Evolutionary conservation across 768 basidiomycete species (phyloP).

Genomic region (Tulasnella sp.): DNA sequence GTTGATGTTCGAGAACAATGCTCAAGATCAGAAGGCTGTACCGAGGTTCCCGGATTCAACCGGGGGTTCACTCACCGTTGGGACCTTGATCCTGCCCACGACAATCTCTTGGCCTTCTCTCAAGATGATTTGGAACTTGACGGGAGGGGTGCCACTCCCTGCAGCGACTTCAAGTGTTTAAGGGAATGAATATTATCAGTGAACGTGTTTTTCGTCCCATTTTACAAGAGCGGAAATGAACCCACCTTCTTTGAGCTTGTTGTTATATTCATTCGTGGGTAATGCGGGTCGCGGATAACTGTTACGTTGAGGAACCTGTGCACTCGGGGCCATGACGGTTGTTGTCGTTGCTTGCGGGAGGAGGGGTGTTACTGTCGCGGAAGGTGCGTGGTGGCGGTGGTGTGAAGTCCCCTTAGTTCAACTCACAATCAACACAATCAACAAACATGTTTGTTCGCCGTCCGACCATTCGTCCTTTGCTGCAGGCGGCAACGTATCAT

Average conservation of each 20-base stretch:
- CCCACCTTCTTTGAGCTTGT: slow-evolving; percentile 3
- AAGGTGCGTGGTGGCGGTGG: too few species aligned
- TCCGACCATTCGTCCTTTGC: too few species aligned
- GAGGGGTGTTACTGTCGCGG: too few species aligned
- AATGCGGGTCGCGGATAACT: not conserved
- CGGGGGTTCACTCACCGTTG: slow-evolving; percentile 30
- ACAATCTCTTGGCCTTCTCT: slow-evolving; percentile 32
- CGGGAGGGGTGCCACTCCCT: slow-evolving; percentile 14
- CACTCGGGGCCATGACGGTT: too few species aligned
- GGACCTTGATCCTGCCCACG: slow-evolving; percentile 33
- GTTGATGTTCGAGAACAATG: too few species aligned
- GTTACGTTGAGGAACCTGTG: not conserved
- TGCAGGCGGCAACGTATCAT: too few species aligned
- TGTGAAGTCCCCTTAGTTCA: too few species aligned
- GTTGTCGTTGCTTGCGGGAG: too few species aligned
- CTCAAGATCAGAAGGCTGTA: too few species aligned
- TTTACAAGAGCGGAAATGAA: not conserved
- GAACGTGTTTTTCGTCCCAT: not conserved
- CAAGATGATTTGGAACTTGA: slow-evolving; percentile 35
- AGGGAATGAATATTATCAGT: not conserved
- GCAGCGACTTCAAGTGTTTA: not conserved
- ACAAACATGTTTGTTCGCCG: too few species aligned
- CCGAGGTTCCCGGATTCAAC: too few species aligned
- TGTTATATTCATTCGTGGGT: not conserved
- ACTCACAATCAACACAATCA: too few species aligned